Evolutionary conservation across 1,139 yeast species (phyloP).

Genomic region (Suhomyces bolitotheri): DNA sequence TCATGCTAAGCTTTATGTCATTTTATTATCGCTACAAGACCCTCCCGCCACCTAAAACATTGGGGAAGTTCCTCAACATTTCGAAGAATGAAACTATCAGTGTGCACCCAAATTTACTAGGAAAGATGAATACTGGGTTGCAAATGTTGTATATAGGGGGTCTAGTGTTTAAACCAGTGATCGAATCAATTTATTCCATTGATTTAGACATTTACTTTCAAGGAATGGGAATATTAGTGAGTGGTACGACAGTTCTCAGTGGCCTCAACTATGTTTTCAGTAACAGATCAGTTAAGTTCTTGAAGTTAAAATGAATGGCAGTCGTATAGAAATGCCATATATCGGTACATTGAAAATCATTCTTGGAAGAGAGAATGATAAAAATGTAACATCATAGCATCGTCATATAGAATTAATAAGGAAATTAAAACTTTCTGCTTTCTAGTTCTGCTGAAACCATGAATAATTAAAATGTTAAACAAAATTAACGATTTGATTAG

Average conservation of each 20-base stretch:
- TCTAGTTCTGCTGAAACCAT: slow-evolving; percentile 3
- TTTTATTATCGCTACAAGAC: slow-evolving; percentile 71
- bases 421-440: slow-evolving; percentile 4
- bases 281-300: slow-evolving; percentile 13
- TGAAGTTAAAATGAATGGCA: slow-evolving; percentile 9
- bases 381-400: not conserved
- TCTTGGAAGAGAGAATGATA: not conserved
- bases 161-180: slow-evolving; percentile 66
- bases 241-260: slow-evolving; percentile 73
- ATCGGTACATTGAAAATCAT: no score
- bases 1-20: slow-evolving; percentile 73
- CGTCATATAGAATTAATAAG: slow-evolving; percentile 6
- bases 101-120: slow-evolving; percentile 84
- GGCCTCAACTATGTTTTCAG: slow-evolving; percentile 62
- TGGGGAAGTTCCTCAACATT: slow-evolving; percentile 66
- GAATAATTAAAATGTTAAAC: slow-evolving; percentile 3
- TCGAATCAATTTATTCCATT: slow-evolving; percentile 29
- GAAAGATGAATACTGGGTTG: slow-evolving; percentile 84
- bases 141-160: slow-evolving; percentile 90
- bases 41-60: slow-evolving; percentile 74
- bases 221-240: slow-evolving; percentile 53
- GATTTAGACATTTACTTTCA: slow-evolving; percentile 18
- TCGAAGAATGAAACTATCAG: slow-evolving; percentile 81
- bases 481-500: not conserved
- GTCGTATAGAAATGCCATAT: no score